Conservation (phyloP, 495 filamentous ascomycete genomes). For the Tuber microsphaerosporum region DNA sequence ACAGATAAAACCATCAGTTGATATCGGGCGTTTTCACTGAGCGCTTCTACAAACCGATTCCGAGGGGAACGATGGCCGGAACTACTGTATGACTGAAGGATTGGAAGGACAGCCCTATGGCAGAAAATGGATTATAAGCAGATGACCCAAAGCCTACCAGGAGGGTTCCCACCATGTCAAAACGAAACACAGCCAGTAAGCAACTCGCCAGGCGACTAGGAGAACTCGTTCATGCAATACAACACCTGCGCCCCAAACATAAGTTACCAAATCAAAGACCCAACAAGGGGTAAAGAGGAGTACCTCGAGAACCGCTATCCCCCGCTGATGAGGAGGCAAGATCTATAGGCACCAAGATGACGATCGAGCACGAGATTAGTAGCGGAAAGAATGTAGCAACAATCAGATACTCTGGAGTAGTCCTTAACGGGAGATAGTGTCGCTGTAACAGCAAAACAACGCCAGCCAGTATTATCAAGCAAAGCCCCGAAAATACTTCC, state of each 20-base stretch:
- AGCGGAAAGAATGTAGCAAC: conserved; percentile 89
- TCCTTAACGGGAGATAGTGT: conserved; percentile 79
- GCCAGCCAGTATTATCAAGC: conserved; percentile 62
- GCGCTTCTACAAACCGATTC: conserved; percentile 69
- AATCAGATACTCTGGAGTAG: conserved; percentile 82
- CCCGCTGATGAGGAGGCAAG: conserved; percentile 72
- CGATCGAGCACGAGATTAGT: conserved; percentile 83
- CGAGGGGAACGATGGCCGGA: conserved; percentile 83
- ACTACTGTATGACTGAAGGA: conserved; percentile 87
- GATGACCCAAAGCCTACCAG: neutral
- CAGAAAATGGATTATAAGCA: neutral
- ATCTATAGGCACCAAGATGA: conserved; percentile 94
- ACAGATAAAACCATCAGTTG: conserved; percentile 70
- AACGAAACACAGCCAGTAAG: conserved; percentile 93
- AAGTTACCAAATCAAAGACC: conserved; percentile 10
- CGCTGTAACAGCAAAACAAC: conserved; percentile 76
- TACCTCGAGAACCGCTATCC: conserved; percentile 61
- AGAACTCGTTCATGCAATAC: conserved; percentile 61
- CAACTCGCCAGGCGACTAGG: conserved; percentile 80
- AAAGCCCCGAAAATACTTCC: conserved; percentile 36
- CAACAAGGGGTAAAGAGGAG: conserved; percentile 27
- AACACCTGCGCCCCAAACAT: conserved; percentile 45
- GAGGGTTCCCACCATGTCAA: conserved; percentile 69
- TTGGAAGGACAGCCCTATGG: conserved; percentile 75
- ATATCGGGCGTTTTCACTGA: conserved; percentile 79